Base-by-base conservation (phyloP, 176 grass and related monocot genomes). In the Poa pratensis region DNA sequence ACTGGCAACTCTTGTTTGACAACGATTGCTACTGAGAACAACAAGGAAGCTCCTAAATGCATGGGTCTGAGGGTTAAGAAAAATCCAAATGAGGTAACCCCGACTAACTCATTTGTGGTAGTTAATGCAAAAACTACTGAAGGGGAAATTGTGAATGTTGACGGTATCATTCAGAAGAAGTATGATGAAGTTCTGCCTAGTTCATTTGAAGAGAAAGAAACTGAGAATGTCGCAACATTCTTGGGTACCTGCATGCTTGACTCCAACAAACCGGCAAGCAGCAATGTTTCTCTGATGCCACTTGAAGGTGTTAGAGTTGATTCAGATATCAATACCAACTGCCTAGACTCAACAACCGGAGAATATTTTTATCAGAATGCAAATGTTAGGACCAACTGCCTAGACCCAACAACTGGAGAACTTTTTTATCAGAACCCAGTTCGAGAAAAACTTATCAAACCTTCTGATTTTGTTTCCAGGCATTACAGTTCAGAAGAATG, bases 121-220 rank as follows among this genome's bases (percentile, higher is more conserved):
- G 52, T 81, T 22, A 27, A 52, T 22, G 60, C 48, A 74, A 58
- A 70, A 16, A 69, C 8, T 20, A 19, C 39, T 62, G 39, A 60
- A 76, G 22, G 17, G 57, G 40, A 39, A 76, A 74, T 2, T 81
- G n/a, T 77, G 30, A 69, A 51, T 83, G 57, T 79, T 14, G 53
- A 65, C 53, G 52, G 42, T 50, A 28, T 32, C 42, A 64, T 79
- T 79, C 53, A 73, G 52, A 84, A 88, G 46, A 46, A 71, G 28
- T 17, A 28, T 73, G 67, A 6, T 28, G 52, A 73, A 28, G 16
- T 72, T 73, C 80, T 27, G 16, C 5, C 51, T 72, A 39, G 49
- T 73, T 59, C 52, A 83, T 43, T 46, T 83, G 52, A 59, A 57
- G 51, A 83, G 32, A 72, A 46, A 59, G 80, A 73, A 72, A 45